Evolutionary conservation across 192 early-diverging fungal species (phyloP).

Genomic region (Coemansia sp.): DNA sequence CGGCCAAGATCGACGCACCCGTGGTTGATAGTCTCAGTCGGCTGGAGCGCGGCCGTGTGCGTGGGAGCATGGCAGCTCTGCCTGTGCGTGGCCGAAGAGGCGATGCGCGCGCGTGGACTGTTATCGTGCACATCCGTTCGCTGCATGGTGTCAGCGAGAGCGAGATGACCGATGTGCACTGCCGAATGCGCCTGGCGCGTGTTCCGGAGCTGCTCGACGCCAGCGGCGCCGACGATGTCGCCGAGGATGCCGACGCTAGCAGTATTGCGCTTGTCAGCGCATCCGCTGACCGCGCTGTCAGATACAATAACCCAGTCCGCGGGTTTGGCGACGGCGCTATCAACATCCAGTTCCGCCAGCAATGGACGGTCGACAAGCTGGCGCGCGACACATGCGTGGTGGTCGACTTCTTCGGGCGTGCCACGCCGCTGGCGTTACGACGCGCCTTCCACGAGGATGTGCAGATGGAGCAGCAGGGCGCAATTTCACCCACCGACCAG

Average conservation of each 20-base stretch:
- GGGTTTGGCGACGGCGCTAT: constrained; percentile 48
- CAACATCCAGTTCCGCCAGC: constrained; percentile 43
- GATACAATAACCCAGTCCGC: constrained; percentile 16
- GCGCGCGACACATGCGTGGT: constrained; percentile 29
- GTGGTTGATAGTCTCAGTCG: constrained; percentile 36
- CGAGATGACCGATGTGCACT: constrained; percentile 44
- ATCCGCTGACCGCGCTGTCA: constrained; percentile 17
- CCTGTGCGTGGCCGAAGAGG: constrained; percentile 17
- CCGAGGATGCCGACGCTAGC: neutral
- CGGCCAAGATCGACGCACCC: constrained; percentile 45
- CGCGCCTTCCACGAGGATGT: constrained; percentile 51
- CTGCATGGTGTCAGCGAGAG: constrained; percentile 33
- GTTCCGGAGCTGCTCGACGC: constrained; percentile 18
- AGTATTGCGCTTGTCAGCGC: constrained; percentile 14
- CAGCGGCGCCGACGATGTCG: neutral
- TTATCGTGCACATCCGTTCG: constrained; percentile 40
- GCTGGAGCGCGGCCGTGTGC: constrained; percentile 29
- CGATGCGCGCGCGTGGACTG: constrained; percentile 24
- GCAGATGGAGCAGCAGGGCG: constrained; percentile 26
- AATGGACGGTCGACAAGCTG: constrained; percentile 37
- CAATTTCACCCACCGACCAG: neutral
- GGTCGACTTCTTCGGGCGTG: constrained; percentile 45
- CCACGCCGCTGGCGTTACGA: constrained; percentile 31
- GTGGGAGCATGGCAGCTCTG: constrained; percentile 36
- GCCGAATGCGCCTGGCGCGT: constrained; percentile 38